Evolutionary conservation across 1,139 yeast species (phyloP).

Genomic region (Yamadazyma songkhlaensis): DNA sequence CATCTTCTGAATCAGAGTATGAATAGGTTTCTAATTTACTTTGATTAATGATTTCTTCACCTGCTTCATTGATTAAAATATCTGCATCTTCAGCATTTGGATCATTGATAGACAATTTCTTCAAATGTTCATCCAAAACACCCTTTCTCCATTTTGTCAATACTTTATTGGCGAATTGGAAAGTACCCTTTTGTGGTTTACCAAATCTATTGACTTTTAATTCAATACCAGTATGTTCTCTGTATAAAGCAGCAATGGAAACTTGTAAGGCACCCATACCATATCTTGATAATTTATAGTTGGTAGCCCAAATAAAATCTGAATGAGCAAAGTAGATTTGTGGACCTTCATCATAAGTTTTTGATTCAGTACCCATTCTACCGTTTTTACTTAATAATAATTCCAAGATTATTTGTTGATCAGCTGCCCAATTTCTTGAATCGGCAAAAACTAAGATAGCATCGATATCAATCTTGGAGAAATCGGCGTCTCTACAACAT

Average conservation of each 20-base stretch:
- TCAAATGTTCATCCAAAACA: conserved; percentile 69
- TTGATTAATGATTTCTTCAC: conserved; percentile 48
- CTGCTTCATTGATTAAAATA: conserved; percentile 46
- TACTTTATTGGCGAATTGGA: conserved; percentile 74
- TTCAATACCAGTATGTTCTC: conserved; percentile 78
- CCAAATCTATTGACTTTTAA: conserved; percentile 77
- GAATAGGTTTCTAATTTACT: conserved; percentile 38
- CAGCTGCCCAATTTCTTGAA: conserved; percentile 87
- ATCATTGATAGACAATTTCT: conserved; percentile 47
- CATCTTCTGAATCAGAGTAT: conserved; percentile 26
- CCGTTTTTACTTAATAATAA: conserved; percentile 71
- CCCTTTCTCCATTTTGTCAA: conserved; percentile 75
- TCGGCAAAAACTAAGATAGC: conserved; percentile 81
- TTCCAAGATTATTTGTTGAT: conserved; percentile 82
- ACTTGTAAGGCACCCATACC: conserved; percentile 92
- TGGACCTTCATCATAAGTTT: conserved; percentile 74
- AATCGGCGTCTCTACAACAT: conserved; percentile 58
- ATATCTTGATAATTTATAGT: conserved; percentile 72
- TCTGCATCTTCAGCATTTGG: conserved; percentile 48
- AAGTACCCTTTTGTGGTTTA: conserved; percentile 83
- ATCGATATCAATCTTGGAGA: conserved; percentile 59
- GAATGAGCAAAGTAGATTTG: conserved; percentile 83
- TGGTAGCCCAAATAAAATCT: conserved; percentile 87
- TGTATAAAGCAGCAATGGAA: conserved; percentile 75
- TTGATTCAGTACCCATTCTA: conserved; percentile 74